A percentile compares a stretch with the other conserved stretches of the same genome.
These are phyloP conservation scores for Dryas alaskensis DNA, from an alignment of 306 rosid species.

Conservation along the genomic window DNA sequence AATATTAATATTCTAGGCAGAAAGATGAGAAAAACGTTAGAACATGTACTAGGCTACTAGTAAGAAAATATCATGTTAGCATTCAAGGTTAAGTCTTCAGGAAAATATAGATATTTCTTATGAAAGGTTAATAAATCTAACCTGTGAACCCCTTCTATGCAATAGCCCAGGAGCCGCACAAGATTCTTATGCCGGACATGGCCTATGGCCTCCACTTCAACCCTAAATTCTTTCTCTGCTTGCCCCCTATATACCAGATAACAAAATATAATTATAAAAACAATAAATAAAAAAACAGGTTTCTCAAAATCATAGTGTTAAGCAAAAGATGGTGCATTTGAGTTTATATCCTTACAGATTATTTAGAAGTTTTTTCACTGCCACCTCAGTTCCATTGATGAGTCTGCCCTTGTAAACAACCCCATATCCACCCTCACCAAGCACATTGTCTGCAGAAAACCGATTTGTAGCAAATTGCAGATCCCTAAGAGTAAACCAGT, in stretches of 20 bases:
- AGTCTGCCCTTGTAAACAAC: slow-evolving; percentile 82
- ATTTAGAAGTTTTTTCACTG: slow-evolving; percentile 93
- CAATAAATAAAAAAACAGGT: slow-evolving; percentile 6
- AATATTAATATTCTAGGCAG: neutral
- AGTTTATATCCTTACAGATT: slow-evolving; percentile 65
- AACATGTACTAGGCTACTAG: neutral
- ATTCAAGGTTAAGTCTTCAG: slow-evolving; percentile 6
- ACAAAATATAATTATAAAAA: slow-evolving; percentile 15
- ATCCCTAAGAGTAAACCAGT: slow-evolving; percentile 98
- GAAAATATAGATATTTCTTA: slow-evolving; percentile 6
- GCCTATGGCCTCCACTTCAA: slow-evolving; percentile 98
- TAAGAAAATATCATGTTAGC: neutral
- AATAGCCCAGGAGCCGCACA: slow-evolving; percentile 86
- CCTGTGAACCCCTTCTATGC: slow-evolving; percentile 95
- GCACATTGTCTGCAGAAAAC: slow-evolving; percentile 61
- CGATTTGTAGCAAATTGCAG: slow-evolving; percentile 71
- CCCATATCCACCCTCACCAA: slow-evolving; percentile 98
- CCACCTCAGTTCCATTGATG: slow-evolving; percentile 89
- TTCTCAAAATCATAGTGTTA: slow-evolving; percentile 17
- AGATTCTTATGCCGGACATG: slow-evolving; percentile 97
- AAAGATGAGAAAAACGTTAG: neutral
- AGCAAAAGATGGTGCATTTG: slow-evolving; percentile 15
- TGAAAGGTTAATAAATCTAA: slow-evolving; percentile 25
- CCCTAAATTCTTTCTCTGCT: slow-evolving; percentile 97
- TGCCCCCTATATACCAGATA: slow-evolving; percentile 67